Conservation (phyloP, 257 asterid species). For the Plantago elongata region DNA sequence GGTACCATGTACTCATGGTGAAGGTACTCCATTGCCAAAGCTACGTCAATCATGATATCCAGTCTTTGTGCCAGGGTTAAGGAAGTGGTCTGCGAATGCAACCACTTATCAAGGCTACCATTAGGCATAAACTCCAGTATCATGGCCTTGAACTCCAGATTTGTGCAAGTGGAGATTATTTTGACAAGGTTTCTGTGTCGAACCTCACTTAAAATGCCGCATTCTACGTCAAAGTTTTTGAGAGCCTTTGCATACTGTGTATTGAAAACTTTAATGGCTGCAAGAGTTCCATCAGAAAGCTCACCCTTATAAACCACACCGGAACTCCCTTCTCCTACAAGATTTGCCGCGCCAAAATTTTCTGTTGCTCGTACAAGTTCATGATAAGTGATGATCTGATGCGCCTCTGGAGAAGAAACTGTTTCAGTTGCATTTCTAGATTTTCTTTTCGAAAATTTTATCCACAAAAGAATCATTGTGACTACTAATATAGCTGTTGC, state of each 20-base stretch:
- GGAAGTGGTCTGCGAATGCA: slow-evolving; percentile 18
- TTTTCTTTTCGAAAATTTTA: slow-evolving; percentile 16
- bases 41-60: slow-evolving; percentile 31
- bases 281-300: slow-evolving; percentile 22
- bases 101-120: slow-evolving; percentile 35
- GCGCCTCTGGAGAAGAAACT: slow-evolving; percentile 8
- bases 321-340: slow-evolving; percentile 34
- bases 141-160: slow-evolving; percentile 40
- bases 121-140: slow-evolving; percentile 41
- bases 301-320: slow-evolving; percentile 25
- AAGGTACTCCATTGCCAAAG: slow-evolving; percentile 39
- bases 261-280: slow-evolving; percentile 36
- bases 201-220: slow-evolving; percentile 34
- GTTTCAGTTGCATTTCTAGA: slow-evolving; percentile 4
- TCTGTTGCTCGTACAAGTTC: slow-evolving; percentile 31
- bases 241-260: slow-evolving; percentile 21
- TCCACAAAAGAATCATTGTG: slow-evolving; percentile 18
- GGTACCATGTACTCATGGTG: slow-evolving; percentile 34
- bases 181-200: slow-evolving; percentile 39
- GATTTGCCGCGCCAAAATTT: slow-evolving; percentile 19
- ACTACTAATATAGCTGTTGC: slow-evolving; percentile 12
- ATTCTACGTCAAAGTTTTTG: slow-evolving; percentile 32
- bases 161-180: slow-evolving; percentile 39
- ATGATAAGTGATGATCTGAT: slow-evolving; percentile 20
- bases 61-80: slow-evolving; percentile 30